Evolutionary conservation across 176 grass and related monocot species (phyloP), one percentile per base, ranked within the genome.

Genomic region (Pontederia crassipes): DNA sequence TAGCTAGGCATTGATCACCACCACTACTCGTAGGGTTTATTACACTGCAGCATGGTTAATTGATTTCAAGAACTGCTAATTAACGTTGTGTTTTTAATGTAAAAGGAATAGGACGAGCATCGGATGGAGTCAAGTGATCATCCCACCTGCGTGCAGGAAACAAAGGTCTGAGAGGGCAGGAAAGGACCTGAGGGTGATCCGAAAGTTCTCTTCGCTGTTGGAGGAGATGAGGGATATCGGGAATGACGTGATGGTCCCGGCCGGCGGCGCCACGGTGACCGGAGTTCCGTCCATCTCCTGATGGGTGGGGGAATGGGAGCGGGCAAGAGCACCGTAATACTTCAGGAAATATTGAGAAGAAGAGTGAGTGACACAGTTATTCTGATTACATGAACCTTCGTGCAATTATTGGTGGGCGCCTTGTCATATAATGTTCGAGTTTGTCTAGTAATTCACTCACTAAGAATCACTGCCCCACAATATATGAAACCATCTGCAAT

Each of bases 271-370:
- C 88, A 69, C 56, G 48, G 81, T 11, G 61, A 81, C 55, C 87
- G 93, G 64, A 98, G 93, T 76, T 84, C 87, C 0, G 93, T 98
- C 10, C 87, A 88, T 18, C 79, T 98, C n/a, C 74, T 98, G 6
- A 98, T 92, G 93, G 93, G 93, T 52, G 93, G 93, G 10, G 93
- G 93, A 65, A 98, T 98, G 93, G 93, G 87, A 8, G 88, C 87
- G 17, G 93, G 87, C 77, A 98, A 98, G 79, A 98, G 93, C 84
- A 98, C 87, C 26, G 20, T 24, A 24, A 82, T 89, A 32, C 81
- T 98, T 71, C 85, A 86, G 13, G 76, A 88, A 17, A 83, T 92
- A 64, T 71, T 89, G 47, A 79, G 20, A 24, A 24, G 20, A 86
- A 49, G 93, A 85, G 93, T 92, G 61, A 77, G 83, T 80, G 14